A percentile compares a stretch with the other conserved stretches of the same genome.
Evolutionary conservation across 1,284 basidiomycete species (phyloP).

Genomic region (Polyporus tsugae): DNA sequence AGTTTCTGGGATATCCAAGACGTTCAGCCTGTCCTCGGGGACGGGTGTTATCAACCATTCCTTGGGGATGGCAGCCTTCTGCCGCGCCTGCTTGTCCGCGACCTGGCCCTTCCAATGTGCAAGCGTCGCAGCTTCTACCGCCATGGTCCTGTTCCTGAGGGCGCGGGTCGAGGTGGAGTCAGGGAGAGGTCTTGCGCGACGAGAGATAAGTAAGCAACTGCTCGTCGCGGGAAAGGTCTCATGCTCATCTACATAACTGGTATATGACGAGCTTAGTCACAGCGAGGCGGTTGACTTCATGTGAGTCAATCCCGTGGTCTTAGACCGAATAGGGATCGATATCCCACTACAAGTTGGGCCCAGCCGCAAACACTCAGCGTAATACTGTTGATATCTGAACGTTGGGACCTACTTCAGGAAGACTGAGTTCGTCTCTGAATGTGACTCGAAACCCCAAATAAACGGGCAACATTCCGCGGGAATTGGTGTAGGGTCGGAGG

Average conservation of each 20-base stretch:
- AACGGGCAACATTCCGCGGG: too few relatives aligned
- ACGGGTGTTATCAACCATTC: slow-evolving; percentile 54
- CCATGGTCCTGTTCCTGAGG: slow-evolving; percentile 7
- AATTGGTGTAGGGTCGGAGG: too few relatives aligned
- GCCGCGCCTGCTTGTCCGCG: slow-evolving; percentile 48
- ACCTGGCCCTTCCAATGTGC: slow-evolving; percentile 29
- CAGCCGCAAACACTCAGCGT: too few relatives aligned
- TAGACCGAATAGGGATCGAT: neutral
- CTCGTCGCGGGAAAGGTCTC: neutral
- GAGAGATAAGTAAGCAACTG: neutral
- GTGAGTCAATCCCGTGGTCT: neutral
- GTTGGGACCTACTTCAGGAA: too few relatives aligned
- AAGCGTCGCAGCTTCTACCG: neutral
- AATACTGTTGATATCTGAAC: too few relatives aligned
- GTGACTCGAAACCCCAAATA: too few relatives aligned
- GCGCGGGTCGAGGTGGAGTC: neutral
- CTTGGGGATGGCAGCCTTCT: slow-evolving; percentile 53
- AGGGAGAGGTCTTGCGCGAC: neutral
- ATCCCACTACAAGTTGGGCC: neutral
- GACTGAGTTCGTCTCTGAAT: too few relatives aligned
- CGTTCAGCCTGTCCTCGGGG: slow-evolving; percentile 42
- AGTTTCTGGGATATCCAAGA: slow-evolving; percentile 48
- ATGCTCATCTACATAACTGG: too few relatives aligned
- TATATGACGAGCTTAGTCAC: neutral
- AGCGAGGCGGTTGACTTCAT: neutral